These are phyloP conservation scores for Mortierella sp. DNA, from an alignment of 371 early-diverging fungal genomes.

Conservation along the genomic window DNA sequence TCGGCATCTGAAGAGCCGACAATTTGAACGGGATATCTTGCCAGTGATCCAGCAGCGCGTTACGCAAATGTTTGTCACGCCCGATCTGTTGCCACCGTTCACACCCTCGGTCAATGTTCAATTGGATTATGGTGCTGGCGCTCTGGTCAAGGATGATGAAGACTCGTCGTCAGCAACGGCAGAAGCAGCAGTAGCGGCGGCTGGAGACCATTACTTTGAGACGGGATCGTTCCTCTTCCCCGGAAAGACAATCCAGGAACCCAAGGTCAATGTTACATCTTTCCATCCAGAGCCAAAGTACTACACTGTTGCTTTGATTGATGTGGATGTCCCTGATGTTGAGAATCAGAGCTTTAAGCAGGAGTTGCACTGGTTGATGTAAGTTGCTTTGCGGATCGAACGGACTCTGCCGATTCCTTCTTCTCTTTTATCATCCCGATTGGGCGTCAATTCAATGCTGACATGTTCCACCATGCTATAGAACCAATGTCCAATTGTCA, in stretches of 20 bases:
- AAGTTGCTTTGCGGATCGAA: constrained; percentile 12
- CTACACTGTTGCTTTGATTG: constrained; percentile 80
- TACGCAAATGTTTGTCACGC: constrained; percentile 83
- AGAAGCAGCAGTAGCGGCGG: not conserved
- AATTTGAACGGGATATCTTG: constrained; percentile 72
- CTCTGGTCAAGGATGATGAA: constrained; percentile 4
- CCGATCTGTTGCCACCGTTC: constrained; percentile 74
- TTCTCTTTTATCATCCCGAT: not conserved
- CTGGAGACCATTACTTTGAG: constrained; percentile 29
- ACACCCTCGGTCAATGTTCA: constrained; percentile 63
- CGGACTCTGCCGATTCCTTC: no score
- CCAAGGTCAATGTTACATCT: constrained; percentile 66
- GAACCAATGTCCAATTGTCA: constrained; percentile 73
- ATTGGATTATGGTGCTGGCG: constrained; percentile 53
- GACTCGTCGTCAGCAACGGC: no score
- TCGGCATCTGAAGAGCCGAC: constrained; percentile 72
- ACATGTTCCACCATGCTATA: constrained; percentile 15
- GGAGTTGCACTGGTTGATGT: constrained; percentile 49
- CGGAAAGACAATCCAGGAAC: constrained; percentile 65
- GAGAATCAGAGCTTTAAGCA: constrained; percentile 49
- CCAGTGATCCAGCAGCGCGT: constrained; percentile 75
- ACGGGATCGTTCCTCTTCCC: constrained; percentile 40
- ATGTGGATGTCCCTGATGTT: constrained; percentile 62
- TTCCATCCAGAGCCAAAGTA: constrained; percentile 76
- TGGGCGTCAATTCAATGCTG: no score